A percentile compares a stretch with the other conserved stretches of the same genome.
Evolutionary conservation across 148 eudicot species (phyloP).

Genomic region (Camellia sinensis): DNA sequence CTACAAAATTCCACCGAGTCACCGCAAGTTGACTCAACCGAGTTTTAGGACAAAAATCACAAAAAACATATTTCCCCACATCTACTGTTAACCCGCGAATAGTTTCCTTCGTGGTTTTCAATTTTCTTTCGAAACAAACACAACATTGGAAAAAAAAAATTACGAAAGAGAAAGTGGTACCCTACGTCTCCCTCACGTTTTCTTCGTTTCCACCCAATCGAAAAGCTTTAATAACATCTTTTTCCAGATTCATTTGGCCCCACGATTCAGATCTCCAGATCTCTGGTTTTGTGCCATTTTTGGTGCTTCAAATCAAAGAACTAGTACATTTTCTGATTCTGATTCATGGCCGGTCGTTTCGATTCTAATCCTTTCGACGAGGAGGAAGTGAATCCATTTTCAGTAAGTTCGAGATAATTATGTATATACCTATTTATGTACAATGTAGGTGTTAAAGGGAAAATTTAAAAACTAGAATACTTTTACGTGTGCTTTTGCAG

Average conservation of each 20-base stretch:
- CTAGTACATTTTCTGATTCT: background rate
- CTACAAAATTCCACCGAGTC: background rate
- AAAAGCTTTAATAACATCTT: background rate
- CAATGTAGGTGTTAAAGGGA: background rate
- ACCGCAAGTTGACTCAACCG: background rate
- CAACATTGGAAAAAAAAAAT: background rate
- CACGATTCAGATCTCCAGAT: background rate
- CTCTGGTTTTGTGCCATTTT: background rate
- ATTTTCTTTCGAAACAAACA: background rate
- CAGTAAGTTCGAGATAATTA: constrained; percentile 33
- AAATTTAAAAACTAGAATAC: background rate
- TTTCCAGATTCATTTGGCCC: background rate
- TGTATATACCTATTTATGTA: background rate
- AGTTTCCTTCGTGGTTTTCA: background rate
- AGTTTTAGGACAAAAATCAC: background rate
- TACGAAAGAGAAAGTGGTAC: background rate
- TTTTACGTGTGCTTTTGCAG: background rate
- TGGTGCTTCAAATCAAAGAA: background rate
- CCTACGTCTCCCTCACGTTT: background rate
- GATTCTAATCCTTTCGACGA: constrained; percentile 57
- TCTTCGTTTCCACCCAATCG: background rate
- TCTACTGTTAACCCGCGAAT: constrained; percentile 2
- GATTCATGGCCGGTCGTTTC: constrained; percentile 39
- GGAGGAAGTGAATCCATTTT: constrained; percentile 69
- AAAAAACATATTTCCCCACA: background rate